These are phyloP conservation scores for Colletotrichum abscissum DNA, from an alignment of 2,329 filamentous ascomycete genomes.

Conservation along the genomic window DNA sequence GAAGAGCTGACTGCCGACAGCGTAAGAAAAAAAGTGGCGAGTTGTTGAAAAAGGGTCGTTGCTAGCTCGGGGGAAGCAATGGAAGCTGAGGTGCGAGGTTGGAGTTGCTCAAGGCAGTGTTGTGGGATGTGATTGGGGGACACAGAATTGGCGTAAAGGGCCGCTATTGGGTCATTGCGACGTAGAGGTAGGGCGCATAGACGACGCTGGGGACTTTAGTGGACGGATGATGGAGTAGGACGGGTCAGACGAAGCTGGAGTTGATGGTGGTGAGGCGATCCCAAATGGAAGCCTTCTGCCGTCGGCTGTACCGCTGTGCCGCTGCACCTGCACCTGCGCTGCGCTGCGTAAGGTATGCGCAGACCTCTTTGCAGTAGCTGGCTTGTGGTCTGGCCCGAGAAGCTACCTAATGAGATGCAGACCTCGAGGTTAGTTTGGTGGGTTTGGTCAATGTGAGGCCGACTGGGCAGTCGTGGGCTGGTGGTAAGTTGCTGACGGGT, in stretches of 20 bases:
- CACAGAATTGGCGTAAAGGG: conserved; percentile 44
- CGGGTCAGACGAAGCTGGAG: neutral
- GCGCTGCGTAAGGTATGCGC: neutral
- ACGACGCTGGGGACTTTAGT: conserved; percentile 24
- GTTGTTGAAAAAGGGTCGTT: conserved; percentile 5
- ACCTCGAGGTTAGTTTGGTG: neutral
- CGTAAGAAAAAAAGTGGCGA: neutral
- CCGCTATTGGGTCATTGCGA: conserved; percentile 43
- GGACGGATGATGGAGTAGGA: conserved; percentile 14
- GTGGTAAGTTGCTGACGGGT: neutral
- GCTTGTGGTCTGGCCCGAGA: too few species aligned
- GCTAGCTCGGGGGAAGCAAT: neutral
- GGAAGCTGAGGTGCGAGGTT: conserved; percentile 23
- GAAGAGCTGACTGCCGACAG: conserved; percentile 5
- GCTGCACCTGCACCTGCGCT: neutral
- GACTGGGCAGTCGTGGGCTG: too few species aligned
- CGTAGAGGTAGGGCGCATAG: conserved; percentile 24
- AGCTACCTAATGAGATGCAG: neutral
- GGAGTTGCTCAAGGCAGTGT: conserved; percentile 30
- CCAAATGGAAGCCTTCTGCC: neutral
- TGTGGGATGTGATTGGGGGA: conserved; percentile 33
- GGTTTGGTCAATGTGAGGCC: neutral
- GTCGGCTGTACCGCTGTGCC: neutral
- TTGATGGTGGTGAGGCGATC: neutral
- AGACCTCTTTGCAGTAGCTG: too few species aligned